Evolutionary conservation across 1,284 basidiomycete genomes (phyloP).

Genomic region (Melampsora larici-populina): DNA sequence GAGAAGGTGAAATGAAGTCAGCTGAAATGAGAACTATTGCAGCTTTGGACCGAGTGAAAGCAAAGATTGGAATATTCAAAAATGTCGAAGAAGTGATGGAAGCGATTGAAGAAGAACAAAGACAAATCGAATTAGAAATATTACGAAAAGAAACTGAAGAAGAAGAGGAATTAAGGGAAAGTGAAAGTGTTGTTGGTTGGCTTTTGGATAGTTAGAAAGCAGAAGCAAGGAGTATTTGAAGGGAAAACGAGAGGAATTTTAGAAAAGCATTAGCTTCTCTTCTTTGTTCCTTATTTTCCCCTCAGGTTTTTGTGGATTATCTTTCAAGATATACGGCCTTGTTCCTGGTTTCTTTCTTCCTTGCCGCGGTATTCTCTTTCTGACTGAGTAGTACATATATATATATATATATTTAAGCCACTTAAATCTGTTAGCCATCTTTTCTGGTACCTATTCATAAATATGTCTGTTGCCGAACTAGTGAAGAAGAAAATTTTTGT

Average conservation of each 20-base stretch:
- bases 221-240: too few relatives aligned
- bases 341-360: background rate
- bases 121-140: background rate
- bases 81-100: background rate
- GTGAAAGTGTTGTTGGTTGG: background rate
- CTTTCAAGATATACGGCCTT: too few relatives aligned
- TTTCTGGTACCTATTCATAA: too few relatives aligned
- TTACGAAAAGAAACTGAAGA: background rate
- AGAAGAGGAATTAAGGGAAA: background rate
- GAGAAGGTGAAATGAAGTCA: background rate
- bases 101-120: background rate
- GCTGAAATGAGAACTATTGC: background rate
- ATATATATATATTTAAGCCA: too few relatives aligned
- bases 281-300: too few relatives aligned
- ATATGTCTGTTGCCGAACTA: too few relatives aligned
- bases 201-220: background rate
- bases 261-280: too few relatives aligned
- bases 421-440: too few relatives aligned
- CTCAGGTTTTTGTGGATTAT: too few relatives aligned
- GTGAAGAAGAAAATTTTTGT: too few relatives aligned
- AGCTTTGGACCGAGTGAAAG: background rate
- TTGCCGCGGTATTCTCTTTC: background rate
- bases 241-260: too few relatives aligned
- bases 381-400: background rate
- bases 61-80: background rate